Percentiles rank a stretch among this genome's conserved stretches.
phyloP scores from a whole-genome alignment of 148 eudicot genomes.

The Silene uniflora region DNA sequence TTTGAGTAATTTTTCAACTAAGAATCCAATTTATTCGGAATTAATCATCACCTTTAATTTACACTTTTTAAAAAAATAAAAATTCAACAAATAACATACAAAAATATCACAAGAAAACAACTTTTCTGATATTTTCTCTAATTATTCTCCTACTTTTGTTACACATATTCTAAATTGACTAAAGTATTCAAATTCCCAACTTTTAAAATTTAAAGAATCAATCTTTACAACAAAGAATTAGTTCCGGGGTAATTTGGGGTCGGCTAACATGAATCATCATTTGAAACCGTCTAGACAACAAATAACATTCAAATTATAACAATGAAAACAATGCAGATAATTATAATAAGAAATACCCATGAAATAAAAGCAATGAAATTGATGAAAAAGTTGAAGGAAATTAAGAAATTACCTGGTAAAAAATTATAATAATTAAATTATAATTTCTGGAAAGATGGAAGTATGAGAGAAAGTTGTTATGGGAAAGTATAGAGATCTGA shows the following conservation, averaged over 20 bases:
- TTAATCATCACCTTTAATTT: not conserved
- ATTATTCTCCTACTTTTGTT: not conserved
- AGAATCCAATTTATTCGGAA: not conserved
- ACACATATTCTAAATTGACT: not conserved
- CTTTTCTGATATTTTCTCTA: not conserved
- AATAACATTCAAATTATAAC: not conserved
- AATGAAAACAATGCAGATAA: not conserved
- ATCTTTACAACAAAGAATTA: not conserved
- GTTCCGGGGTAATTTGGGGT: no score
- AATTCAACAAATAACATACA: not conserved
- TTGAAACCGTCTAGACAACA: no score
- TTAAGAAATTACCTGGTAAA: not conserved
- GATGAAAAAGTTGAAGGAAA: not conserved
- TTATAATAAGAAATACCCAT: slow-evolving; percentile 2
- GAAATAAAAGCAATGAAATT: slow-evolving; percentile 11
- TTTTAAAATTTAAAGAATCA: not conserved
- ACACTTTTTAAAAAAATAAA: not conserved
- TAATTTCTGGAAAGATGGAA: not conserved
- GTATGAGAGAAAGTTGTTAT: slow-evolving; percentile 2
- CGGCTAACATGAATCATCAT: no score
- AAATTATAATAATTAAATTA: not conserved
- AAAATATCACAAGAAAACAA: not conserved
- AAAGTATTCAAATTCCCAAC: slow-evolving; percentile 1
- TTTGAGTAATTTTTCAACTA: slow-evolving; percentile 2
- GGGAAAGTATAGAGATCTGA: slow-evolving; percentile 1